Base-by-base conservation (phyloP, 371 early-diverging fungal genomes). In the Lichtheimia ramosa region DNA sequence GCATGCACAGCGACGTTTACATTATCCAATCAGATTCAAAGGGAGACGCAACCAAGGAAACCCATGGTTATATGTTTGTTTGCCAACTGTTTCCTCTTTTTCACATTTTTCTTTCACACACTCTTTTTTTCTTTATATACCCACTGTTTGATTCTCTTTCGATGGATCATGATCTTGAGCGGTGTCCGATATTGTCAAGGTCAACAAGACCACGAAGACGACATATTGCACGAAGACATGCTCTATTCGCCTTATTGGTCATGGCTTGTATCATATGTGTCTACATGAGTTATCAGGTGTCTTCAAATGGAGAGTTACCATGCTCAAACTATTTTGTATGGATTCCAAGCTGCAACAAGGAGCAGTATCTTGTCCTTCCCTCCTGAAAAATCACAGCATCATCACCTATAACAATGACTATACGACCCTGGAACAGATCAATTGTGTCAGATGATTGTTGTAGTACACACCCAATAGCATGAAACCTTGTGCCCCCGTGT, bases 241-340 rank as follows among this genome's bases (percentile, higher is more conserved):
- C 56, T 1, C 50, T 66, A 12, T 62, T 66, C 20, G 48, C 12
- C 13, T 13, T 62, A 5, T 27, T 66, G 39, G 40, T 66, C 23
- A 23, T 54, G 13, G 56, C 43, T 3, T 66, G 67, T 25, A 48
- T 62, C 20, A 46, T 41, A 0, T 66, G 62, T 28, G 28, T 66
- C 21, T 51, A 46, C 34, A 39, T 66, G 13, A 66, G 67, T 34
- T 62, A 58, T 43, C 55, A 54, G 15, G 53, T 59, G 3, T 66
- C 67, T 3, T 54, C 56, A 6, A 48, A 12, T 6, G 59, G 43
- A 12, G 24, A 23, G 20, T 28, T 57, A 42, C 62, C 58, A 14
- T 66, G 67, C 42, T 52, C 66, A 3, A 56, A 58, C 28, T 49
- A 56, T 55, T 61, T 66, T 40, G 20, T 66, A 2, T 66, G 67